Conservation (phyloP, 305 asterid genomes). For the Rubia balearica region DNA sequence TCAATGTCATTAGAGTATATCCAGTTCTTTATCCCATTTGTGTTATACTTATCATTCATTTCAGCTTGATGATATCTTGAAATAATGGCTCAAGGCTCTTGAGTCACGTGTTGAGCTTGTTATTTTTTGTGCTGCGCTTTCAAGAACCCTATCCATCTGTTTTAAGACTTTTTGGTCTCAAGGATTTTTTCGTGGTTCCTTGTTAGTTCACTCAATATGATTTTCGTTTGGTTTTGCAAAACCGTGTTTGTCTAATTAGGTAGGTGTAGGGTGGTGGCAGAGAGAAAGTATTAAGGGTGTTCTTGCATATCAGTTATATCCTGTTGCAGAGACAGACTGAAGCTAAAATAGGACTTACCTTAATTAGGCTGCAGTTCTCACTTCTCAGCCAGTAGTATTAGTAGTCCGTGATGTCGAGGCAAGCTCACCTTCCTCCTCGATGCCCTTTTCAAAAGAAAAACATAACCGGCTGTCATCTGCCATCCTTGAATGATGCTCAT, state of each 20-base stretch:
- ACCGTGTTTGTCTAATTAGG: constrained; percentile 1
- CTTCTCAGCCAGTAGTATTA: constrained; percentile 27
- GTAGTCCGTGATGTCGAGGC: constrained; percentile 54
- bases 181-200: background rate
- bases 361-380: constrained; percentile 21
- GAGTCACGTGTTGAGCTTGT: background rate
- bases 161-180: constrained; percentile 5
- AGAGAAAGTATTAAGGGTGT: background rate
- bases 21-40: background rate
- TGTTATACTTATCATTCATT: background rate
- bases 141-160: constrained; percentile 3
- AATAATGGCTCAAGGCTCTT: background rate
- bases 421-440: constrained; percentile 84
- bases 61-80: background rate
- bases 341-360: constrained; percentile 17
- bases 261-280: constrained; percentile 3
- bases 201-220: constrained; percentile 7
- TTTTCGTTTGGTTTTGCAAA: constrained; percentile 5
- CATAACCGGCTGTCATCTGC: constrained; percentile 21
- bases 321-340: constrained; percentile 14
- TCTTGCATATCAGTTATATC: background rate
- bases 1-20: background rate
- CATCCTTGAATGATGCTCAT: constrained; percentile 27
- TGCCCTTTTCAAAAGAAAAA: constrained; percentile 72
- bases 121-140: background rate